Percentiles rank a stretch among this genome's conserved stretches.
Conservation (phyloP, 495 filamentous ascomycete species). For the Penicillium paradoxum region DNA sequence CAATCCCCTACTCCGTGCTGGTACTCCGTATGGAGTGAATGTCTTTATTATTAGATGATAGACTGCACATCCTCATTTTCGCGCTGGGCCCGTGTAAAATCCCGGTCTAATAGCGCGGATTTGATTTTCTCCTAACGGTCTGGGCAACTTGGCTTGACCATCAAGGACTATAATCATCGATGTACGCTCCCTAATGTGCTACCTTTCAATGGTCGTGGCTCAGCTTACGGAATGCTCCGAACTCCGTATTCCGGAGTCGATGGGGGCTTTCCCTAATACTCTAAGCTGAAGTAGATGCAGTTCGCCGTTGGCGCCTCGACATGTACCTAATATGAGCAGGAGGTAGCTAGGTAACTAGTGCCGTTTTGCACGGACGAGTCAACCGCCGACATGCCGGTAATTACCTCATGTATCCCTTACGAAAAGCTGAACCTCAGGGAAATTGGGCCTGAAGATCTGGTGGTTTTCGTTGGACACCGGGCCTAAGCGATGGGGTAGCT, state of each 20-base stretch:
- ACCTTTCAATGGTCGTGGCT: too few relatives aligned
- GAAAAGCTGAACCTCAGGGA: slow-evolving; percentile 29
- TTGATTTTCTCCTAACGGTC: not conserved
- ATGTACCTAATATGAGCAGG: not conserved
- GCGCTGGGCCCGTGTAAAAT: slow-evolving; percentile 7
- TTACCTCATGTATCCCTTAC: slow-evolving; percentile 3
- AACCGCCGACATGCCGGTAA: slow-evolving; percentile 3
- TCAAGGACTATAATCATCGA: too few relatives aligned
- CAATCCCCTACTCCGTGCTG: too few relatives aligned
- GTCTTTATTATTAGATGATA: not conserved
- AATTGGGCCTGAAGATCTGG: slow-evolving; percentile 32
- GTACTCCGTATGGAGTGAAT: not conserved
- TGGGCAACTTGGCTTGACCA: not conserved
- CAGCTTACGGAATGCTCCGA: too few relatives aligned
- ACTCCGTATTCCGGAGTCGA: too few relatives aligned
- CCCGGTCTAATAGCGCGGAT: not conserved
- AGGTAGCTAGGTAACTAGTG: not conserved
- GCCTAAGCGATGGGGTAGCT: slow-evolving; percentile 16
- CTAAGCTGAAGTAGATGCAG: not conserved
- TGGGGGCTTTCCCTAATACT: too few relatives aligned
- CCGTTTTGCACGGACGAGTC: not conserved
- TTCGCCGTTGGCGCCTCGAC: not conserved
- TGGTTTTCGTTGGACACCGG: slow-evolving; percentile 27
- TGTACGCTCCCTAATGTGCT: too few relatives aligned
- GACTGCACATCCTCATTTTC: slow-evolving; percentile 20